phyloP scores from a whole-genome alignment of 495 filamentous ascomycete genomes.

The Xylaria cubensis region DNA sequence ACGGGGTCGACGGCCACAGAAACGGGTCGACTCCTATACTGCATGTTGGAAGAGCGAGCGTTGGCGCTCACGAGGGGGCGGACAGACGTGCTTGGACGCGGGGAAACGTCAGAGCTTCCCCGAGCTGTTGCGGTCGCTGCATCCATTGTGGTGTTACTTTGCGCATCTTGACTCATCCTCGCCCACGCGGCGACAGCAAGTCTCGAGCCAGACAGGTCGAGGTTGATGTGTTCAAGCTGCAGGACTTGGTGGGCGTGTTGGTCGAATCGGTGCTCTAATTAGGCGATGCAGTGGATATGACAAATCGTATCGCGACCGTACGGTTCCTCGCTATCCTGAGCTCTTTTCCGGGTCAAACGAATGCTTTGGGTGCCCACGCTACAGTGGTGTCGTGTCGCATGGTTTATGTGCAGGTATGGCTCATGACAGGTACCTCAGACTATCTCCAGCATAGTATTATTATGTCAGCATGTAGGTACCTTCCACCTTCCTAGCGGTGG shows the following conservation, averaged over 20 bases:
- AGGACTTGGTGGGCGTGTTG: neutral
- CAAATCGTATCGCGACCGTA: neutral
- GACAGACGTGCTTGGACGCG: constrained; percentile 27
- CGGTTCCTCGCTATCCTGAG: neutral
- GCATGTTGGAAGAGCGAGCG: constrained; percentile 42
- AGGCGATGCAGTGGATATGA: neutral
- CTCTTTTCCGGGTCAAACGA: constrained; percentile 14
- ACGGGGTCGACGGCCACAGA: constrained; percentile 93
- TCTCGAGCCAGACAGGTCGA: constrained; percentile 10
- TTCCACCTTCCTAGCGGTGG: neutral
- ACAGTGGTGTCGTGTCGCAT: constrained; percentile 22
- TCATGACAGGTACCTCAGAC: constrained; percentile 12
- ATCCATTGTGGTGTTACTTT: constrained; percentile 46
- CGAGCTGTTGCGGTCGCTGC: constrained; percentile 36
- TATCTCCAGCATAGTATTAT: neutral
- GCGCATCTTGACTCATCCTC: constrained; percentile 56
- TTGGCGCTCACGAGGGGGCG: constrained; percentile 27
- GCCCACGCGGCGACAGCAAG: constrained; percentile 35
- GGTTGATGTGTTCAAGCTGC: neutral
- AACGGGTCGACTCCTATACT: constrained; percentile 58
- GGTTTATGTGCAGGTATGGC: constrained; percentile 6
- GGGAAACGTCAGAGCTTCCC: constrained; percentile 24
- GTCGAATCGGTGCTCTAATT: neutral
- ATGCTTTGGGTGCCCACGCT: constrained; percentile 5
- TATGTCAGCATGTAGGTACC: neutral